Evolutionary conservation across 805 yeast species (phyloP), one percentile per base, ranked within the genome.

Genomic region (Kregervanrija delftensis): DNA sequence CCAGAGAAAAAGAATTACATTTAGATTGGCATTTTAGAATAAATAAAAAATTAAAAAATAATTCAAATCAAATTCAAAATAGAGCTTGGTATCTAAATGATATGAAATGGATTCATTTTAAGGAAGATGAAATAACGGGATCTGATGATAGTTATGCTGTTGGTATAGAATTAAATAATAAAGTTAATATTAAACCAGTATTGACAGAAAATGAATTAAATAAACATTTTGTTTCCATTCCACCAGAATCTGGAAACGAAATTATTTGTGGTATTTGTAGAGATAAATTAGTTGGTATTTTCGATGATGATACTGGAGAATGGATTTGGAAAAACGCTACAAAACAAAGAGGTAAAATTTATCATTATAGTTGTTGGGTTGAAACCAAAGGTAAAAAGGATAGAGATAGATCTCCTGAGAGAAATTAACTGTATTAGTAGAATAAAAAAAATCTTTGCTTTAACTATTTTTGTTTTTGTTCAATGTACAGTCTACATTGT

Each of bases 1-100:
- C 64, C 34, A 63, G 64, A 5, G 64, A 66, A 40, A 75, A 76
- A 47, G 76, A 81, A 42, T 71, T 77, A 13, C 99, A 93, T 64
- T 67, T 88, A 52, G 99, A 91, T 63, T 91, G 97, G 97, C 98
- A 91, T 68, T 89, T 88, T 69, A 76, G 98, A 55, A 84, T 87
- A 37, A 91, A 88, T 63, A 87, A 86, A 60, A 81, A 84, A 55
- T 69, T 86, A 40, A 76, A 78, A 38, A 61, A 60, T 33, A 55
- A 59, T 8, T 59, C 71, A 8, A 66, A 70, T 31, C 74, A 76
- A 30, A 80, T 83, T 37, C 90, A 86, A 59, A 81, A 86, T 36
- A 69, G 97, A 55, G 75, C 81, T 53, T 90, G 96, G 95, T 90
- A 81, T 60, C 65, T 89, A 48, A 80, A 79, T 49, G 84, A 78